Percentiles rank a stretch among this genome's conserved stretches.
Evolutionary conservation across 352 stramenopile species (phyloP).

Genomic region (Saprolegnia parasitica): DNA sequence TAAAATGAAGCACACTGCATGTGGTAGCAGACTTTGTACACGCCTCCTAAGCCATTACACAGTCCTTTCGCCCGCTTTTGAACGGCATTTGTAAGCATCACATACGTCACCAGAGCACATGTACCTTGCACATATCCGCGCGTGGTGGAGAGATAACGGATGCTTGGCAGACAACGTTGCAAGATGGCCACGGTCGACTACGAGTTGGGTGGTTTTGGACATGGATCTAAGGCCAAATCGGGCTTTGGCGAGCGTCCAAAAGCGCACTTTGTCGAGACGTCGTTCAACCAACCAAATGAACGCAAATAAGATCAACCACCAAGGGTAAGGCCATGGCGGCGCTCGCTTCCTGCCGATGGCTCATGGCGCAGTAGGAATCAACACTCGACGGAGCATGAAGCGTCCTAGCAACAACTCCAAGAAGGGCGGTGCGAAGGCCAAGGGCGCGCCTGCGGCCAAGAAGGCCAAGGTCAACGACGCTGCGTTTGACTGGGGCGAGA

Average conservation of each 20-base stretch:
- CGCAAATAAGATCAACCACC: conserved; percentile 5
- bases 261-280: conserved; percentile 14
- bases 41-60: too few relatives aligned
- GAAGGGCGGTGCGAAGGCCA: conserved; percentile 9
- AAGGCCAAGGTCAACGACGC: conserved; percentile 57
- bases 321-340: not conserved
- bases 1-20: not conserved
- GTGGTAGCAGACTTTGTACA: too few relatives aligned
- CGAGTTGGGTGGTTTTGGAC: not conserved
- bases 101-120: too few relatives aligned
- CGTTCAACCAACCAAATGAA: conserved; percentile 13
- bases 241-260: conserved; percentile 1
- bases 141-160: too few relatives aligned
- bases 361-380: not conserved
- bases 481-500: conserved; percentile 68
- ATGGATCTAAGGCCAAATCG: not conserved
- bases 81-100: too few relatives aligned
- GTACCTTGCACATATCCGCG: too few relatives aligned
- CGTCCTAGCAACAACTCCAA: not conserved
- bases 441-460: conserved; percentile 10
- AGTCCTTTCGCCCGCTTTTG: too few relatives aligned
- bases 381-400: not conserved
- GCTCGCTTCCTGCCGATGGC: not conserved
- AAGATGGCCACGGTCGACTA: too few relatives aligned
- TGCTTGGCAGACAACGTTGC: too few relatives aligned